Conservation (phyloP, 1,284 basidiomycete species). For the Trametes hirsuta region DNA sequence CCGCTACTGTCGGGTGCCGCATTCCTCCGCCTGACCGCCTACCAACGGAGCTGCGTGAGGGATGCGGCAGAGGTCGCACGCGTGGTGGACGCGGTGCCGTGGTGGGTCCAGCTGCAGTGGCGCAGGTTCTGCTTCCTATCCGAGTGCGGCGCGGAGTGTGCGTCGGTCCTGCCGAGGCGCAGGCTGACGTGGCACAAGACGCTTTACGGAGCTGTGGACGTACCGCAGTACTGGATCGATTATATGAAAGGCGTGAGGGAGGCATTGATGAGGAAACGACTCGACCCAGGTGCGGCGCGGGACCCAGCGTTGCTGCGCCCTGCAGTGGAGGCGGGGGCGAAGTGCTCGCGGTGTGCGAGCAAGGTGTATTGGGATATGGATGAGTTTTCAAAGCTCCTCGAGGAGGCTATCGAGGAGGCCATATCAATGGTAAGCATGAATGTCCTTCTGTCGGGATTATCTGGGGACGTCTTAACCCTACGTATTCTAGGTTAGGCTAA, state of each 20-base stretch:
- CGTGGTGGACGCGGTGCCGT: slow-evolving; percentile 7
- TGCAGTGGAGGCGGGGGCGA: slow-evolving; percentile 9
- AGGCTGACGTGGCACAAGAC: slow-evolving; percentile 10
- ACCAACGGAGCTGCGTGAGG: slow-evolving; percentile 3
- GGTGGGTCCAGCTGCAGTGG: slow-evolving; percentile 22
- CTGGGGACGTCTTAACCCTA: background rate
- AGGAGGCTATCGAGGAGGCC: slow-evolving; percentile 14
- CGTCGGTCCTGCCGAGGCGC: background rate
- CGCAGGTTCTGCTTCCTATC: slow-evolving; percentile 20
- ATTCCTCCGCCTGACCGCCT: slow-evolving; percentile 9
- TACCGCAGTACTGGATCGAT: slow-evolving; percentile 16
- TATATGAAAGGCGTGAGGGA: slow-evolving; percentile 13
- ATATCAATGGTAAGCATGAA: slow-evolving; percentile 10
- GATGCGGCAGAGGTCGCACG: slow-evolving; percentile 9
- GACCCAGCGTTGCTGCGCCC: slow-evolving; percentile 1
- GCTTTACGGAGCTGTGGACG: slow-evolving; percentile 2
- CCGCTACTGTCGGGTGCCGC: background rate
- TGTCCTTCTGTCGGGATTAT: background rate
- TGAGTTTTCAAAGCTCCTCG: slow-evolving; percentile 15
- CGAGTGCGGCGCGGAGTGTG: slow-evolving; percentile 6
- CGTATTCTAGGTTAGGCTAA: slow-evolving; percentile 1
- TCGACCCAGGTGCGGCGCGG: slow-evolving; percentile 12
- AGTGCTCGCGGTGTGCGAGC: slow-evolving; percentile 12
- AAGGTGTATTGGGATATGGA: slow-evolving; percentile 14
- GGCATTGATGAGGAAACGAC: background rate